Evolutionary conservation across 331 rosid species (phyloP).

Genomic region (Dryas integrifolia): DNA sequence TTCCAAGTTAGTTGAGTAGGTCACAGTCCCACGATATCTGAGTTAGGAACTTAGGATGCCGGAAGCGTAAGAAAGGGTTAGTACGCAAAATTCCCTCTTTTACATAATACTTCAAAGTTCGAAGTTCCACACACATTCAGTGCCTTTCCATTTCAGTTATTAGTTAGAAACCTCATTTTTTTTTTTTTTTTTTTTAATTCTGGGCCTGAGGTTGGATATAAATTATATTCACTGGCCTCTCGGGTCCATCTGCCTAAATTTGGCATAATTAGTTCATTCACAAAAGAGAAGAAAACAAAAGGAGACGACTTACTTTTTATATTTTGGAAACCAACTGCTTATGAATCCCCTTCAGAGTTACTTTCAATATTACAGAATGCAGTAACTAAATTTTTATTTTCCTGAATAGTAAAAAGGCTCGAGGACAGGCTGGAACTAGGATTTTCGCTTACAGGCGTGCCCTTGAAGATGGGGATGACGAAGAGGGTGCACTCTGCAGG

Average conservation of each 20-base stretch:
- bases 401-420: slow-evolving; percentile 10
- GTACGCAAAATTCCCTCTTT: too few species aligned
- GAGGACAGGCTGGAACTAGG: background rate
- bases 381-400: background rate
- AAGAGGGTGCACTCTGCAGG: slow-evolving; percentile 68
- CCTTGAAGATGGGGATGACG: slow-evolving; percentile 40
- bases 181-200: too few species aligned
- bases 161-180: too few species aligned
- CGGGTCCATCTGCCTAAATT: too few species aligned
- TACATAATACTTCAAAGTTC: too few species aligned
- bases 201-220: too few species aligned
- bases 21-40: too few species aligned
- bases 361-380: background rate
- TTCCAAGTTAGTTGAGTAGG: too few species aligned
- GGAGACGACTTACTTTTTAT: background rate
- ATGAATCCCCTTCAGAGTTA: background rate
- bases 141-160: background rate
- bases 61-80: too few species aligned
- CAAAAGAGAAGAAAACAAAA: background rate
- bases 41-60: too few species aligned
- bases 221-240: too few species aligned
- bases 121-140: background rate
- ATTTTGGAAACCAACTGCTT: background rate
- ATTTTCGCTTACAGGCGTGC: slow-evolving; percentile 51
- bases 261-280: background rate